These are phyloP conservation scores for Pisolithus thermaeus DNA, from an alignment of 1,284 basidiomycete species.

Conservation along the genomic window DNA sequence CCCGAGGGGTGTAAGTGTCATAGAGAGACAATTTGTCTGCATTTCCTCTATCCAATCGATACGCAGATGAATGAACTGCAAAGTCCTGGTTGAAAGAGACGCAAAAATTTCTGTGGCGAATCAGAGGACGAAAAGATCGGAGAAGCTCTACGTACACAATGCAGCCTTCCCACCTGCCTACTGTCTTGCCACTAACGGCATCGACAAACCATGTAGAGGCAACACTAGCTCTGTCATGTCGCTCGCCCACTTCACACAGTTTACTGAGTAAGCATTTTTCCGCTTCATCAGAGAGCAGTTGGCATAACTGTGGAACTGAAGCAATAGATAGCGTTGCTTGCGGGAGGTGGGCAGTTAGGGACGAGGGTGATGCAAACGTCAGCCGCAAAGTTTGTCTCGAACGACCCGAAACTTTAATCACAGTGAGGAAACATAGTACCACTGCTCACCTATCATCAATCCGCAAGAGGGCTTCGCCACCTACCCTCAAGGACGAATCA, in stretches of 20 bases:
- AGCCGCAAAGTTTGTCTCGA: slow-evolving; percentile 64
- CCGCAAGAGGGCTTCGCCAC: slow-evolving; percentile 63
- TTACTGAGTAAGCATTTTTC: slow-evolving; percentile 58
- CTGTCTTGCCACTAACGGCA: slow-evolving; percentile 50
- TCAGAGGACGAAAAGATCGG: slow-evolving; percentile 2
- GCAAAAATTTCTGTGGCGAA: slow-evolving; percentile 51
- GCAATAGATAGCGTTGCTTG: slow-evolving; percentile 68
- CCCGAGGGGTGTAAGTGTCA: slow-evolving; percentile 36
- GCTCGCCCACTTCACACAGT: slow-evolving; percentile 61
- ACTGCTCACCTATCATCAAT: slow-evolving; percentile 55
- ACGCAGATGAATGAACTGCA: slow-evolving; percentile 50
- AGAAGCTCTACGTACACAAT: slow-evolving; percentile 49
- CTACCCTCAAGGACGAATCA: slow-evolving; percentile 35
- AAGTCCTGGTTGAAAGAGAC: slow-evolving; percentile 47
- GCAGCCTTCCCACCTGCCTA: slow-evolving; percentile 77
- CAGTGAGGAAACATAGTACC: not conserved
- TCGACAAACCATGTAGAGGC: slow-evolving; percentile 76
- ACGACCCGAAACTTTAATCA: not conserved
- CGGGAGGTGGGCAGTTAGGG: slow-evolving; percentile 63
- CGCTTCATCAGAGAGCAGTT: slow-evolving; percentile 69
- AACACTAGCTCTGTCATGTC: slow-evolving; percentile 38
- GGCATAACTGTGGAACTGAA: slow-evolving; percentile 67
- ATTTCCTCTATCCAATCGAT: slow-evolving; percentile 37
- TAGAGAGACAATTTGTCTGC: slow-evolving; percentile 31
- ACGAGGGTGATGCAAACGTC: slow-evolving; percentile 67